phyloP scores from a whole-genome alignment of 192 early-diverging fungal species.

The Coemansia sp. region DNA sequence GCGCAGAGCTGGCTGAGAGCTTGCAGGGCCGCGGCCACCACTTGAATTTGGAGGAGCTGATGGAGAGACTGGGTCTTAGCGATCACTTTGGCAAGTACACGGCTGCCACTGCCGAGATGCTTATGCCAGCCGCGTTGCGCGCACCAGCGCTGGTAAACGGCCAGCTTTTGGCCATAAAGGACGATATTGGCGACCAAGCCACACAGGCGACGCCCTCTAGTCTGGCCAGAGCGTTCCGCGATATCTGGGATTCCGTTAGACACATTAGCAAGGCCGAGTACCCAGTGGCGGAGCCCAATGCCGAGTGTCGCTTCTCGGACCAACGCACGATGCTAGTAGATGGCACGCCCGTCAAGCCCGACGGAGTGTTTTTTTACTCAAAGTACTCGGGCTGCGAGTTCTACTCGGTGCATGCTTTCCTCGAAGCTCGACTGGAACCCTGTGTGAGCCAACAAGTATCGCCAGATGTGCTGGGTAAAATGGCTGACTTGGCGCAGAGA shows the following conservation, averaged over 20 bases:
- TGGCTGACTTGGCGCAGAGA: neutral
- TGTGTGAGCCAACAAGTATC: neutral
- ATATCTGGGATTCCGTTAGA: neutral
- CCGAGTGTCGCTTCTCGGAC: neutral
- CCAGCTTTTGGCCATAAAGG: neutral
- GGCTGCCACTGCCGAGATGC: neutral
- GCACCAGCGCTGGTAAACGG: neutral
- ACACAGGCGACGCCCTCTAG: neutral
- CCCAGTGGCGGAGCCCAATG: neutral
- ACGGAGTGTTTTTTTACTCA: neutral
- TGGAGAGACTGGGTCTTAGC: neutral
- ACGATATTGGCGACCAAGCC: neutral
- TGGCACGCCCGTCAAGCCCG: neutral
- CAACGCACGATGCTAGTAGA: neutral
- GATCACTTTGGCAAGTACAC: neutral
- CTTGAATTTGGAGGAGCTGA: neutral
- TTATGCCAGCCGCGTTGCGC: neutral
- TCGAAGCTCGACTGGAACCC: neutral
- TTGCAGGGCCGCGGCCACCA: neutral
- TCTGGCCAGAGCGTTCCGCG: neutral
- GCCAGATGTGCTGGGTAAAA: neutral
- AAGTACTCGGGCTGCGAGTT: neutral
- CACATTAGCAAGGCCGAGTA: neutral
- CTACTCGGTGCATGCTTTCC: neutral
- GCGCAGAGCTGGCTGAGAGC: neutral